These are phyloP conservation scores for Zygosaccharomyces siamensis DNA, from an alignment of 805 yeast genomes.

Conservation along the genomic window DNA sequence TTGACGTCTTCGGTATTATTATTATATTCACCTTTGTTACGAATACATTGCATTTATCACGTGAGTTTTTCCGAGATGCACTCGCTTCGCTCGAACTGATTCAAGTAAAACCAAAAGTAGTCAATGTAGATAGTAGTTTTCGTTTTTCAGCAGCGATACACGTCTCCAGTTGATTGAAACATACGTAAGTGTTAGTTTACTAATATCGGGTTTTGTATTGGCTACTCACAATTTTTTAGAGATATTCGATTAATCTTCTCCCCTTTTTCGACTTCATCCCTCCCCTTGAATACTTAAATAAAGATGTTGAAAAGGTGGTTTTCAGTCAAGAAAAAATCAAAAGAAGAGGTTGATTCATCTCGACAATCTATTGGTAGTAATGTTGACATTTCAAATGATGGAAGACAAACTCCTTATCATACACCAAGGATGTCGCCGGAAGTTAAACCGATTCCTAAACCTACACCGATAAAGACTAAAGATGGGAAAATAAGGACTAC, in stretches of 20 bases:
- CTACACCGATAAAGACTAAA: constrained; percentile 6
- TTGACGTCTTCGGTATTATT: too few species aligned
- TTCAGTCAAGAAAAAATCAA: constrained; percentile 14
- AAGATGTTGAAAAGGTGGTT: constrained; percentile 25
- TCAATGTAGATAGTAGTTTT: too few species aligned
- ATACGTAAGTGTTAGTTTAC: too few species aligned
- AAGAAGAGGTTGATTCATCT: constrained; percentile 7
- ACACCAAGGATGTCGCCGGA: constrained; percentile 6
- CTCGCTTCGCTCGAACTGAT: too few species aligned
- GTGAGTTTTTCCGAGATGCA: too few species aligned
- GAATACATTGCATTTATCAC: too few species aligned
- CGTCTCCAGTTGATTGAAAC: too few species aligned
- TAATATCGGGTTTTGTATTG: too few species aligned
- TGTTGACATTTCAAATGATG: neutral
- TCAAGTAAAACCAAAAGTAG: too few species aligned
- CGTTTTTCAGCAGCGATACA: too few species aligned
- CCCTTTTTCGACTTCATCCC: neutral
- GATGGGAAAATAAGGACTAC: constrained; percentile 2
- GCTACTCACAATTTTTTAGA: neutral
- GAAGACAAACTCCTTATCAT: constrained; percentile 1
- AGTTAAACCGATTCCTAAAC: constrained; percentile 7
- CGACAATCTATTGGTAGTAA: neutral
- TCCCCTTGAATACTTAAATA: neutral
- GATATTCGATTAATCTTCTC: neutral
- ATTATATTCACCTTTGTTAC: too few species aligned